Percentiles rank a stretch among this genome's conserved stretches.
These are phyloP conservation scores for Talaromyces trachyspermus DNA, from an alignment of 495 filamentous ascomycete genomes.

Conservation along the genomic window DNA sequence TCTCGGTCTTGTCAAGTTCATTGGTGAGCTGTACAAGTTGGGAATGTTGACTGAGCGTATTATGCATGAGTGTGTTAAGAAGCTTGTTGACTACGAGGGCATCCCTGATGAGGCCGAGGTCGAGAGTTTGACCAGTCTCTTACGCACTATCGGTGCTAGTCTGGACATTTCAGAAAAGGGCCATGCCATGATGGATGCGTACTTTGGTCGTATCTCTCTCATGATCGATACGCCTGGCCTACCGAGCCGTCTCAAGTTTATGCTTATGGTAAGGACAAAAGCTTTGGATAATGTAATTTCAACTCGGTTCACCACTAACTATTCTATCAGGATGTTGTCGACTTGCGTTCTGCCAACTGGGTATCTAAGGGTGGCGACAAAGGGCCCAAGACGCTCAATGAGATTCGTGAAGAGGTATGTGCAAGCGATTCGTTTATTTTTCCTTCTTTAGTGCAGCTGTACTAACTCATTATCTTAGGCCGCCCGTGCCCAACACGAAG, in stretches of 20 bases:
- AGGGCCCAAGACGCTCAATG: slow-evolving; percentile 90
- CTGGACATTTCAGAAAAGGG: slow-evolving; percentile 78
- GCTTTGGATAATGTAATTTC: background rate
- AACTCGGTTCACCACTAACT: background rate
- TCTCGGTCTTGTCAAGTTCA: slow-evolving; percentile 97
- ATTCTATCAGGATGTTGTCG: slow-evolving; percentile 61
- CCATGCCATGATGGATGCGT: slow-evolving; percentile 77
- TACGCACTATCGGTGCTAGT: slow-evolving; percentile 83
- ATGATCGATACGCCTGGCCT: slow-evolving; percentile 72
- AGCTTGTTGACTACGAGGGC: slow-evolving; percentile 91
- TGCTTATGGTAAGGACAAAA: slow-evolving; percentile 64
- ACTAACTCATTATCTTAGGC: slow-evolving; percentile 43
- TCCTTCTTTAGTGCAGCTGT: slow-evolving; percentile 4
- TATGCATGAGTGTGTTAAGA: slow-evolving; percentile 98
- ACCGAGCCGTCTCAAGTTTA: slow-evolving; percentile 83
- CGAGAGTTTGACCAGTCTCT: slow-evolving; percentile 85
- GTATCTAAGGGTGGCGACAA: slow-evolving; percentile 75
- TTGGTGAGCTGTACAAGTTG: slow-evolving; percentile 97
- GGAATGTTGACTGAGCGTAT: slow-evolving; percentile 97
- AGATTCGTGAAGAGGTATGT: slow-evolving; percentile 78
- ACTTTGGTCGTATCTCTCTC: slow-evolving; percentile 77
- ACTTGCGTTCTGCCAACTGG: slow-evolving; percentile 72
- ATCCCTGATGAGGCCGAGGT: slow-evolving; percentile 92
- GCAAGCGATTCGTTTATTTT: background rate
- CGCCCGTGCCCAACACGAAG: slow-evolving; percentile 56